Evolutionary conservation across 1,284 basidiomycete genomes (phyloP), one percentile per base, ranked within the genome.

Genomic region (Apiotrichum sp.): DNA sequence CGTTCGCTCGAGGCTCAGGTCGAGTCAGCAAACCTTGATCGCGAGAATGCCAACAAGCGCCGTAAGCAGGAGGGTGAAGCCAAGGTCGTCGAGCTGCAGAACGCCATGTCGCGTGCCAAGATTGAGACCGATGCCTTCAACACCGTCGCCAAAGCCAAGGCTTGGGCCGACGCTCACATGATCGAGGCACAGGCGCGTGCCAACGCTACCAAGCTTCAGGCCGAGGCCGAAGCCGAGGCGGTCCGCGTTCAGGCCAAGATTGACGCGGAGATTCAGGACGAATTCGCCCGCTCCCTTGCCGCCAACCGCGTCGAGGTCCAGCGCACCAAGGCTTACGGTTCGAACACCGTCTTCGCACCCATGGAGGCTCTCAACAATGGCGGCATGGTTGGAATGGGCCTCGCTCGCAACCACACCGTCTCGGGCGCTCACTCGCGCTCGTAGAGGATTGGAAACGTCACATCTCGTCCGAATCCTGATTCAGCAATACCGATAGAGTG

Each of bases 1-100:
- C 58, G 58, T 7, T 55, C 58, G 4, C 58, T 59, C 41, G 58
- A 59, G 41, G 58, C 58, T 8, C 58, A 59, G 52, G 58, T 59
- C 52, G 58, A 59, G 52, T 33, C 16, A 1, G 54, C 55, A 43
- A 59, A 59, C 48, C 48, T 59, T 3, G 52, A 59, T 44, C 51
- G 58, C n/a, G 58, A 59, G 44, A 59, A 59, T 39, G 55, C 54
- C 14, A 56, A 56, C 48, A 50, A 51, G 43, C 50, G 50, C 10
- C 51, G 54, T 35, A 59, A 59, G 49, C 48, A 51, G 40, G 52
- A 56, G 40, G 58, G 58, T 13, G 58, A 59, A 34, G 54, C 58
- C 34, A 49, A 46, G 11, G 58, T 59, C 1, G 54, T 56, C 44
- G 54, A 59, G 48, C 58, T 59, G 16, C 48, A 56, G 55, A 59